Conservation (phyloP, 1,284 basidiomycete genomes). For the Ustilago lituana region DNA sequence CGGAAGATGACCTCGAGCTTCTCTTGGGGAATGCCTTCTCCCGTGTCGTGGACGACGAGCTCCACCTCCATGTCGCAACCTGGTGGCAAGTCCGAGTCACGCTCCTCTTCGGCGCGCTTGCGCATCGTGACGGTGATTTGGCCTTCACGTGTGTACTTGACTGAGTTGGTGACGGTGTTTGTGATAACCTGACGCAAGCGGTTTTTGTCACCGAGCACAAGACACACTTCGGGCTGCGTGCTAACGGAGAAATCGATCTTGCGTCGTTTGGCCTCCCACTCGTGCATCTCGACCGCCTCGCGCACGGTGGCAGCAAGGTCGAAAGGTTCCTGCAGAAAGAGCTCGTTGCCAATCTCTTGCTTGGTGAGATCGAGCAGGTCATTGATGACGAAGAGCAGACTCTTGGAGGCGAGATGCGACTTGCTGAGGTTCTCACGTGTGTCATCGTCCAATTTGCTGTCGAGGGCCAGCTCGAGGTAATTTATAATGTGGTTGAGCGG, state of each 20-base stretch:
- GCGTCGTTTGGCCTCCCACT: slow-evolving; percentile 77
- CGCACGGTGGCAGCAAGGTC: slow-evolving; percentile 76
- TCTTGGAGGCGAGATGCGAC: slow-evolving; percentile 84
- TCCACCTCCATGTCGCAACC: slow-evolving; percentile 73
- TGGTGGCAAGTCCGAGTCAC: slow-evolving; percentile 31
- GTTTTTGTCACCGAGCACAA: slow-evolving; percentile 71
- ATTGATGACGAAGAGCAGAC: slow-evolving; percentile 75
- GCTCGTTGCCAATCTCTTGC: slow-evolving; percentile 81
- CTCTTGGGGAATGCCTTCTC: slow-evolving; percentile 77
- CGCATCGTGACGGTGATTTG: slow-evolving; percentile 76
- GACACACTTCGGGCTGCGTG: slow-evolving; percentile 70
- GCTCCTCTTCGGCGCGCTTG: slow-evolving; percentile 52
- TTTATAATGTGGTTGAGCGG: slow-evolving; percentile 70
- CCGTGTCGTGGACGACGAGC: slow-evolving; percentile 80
- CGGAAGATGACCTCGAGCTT: slow-evolving; percentile 85
- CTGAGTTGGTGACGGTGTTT: slow-evolving; percentile 83
- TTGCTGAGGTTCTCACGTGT: slow-evolving; percentile 81
- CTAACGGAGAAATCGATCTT: slow-evolving; percentile 76
- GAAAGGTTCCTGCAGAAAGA: slow-evolving; percentile 83
- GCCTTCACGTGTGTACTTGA: slow-evolving; percentile 77
- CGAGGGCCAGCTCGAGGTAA: slow-evolving; percentile 82
- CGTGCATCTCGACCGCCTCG: slow-evolving; percentile 74
- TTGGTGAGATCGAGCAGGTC: slow-evolving; percentile 85
- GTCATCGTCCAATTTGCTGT: slow-evolving; percentile 80
- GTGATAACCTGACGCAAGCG: slow-evolving; percentile 84